Base-by-base conservation (phyloP, 2,329 filamentous ascomycete genomes). In the Helminthosporium solani region DNA sequence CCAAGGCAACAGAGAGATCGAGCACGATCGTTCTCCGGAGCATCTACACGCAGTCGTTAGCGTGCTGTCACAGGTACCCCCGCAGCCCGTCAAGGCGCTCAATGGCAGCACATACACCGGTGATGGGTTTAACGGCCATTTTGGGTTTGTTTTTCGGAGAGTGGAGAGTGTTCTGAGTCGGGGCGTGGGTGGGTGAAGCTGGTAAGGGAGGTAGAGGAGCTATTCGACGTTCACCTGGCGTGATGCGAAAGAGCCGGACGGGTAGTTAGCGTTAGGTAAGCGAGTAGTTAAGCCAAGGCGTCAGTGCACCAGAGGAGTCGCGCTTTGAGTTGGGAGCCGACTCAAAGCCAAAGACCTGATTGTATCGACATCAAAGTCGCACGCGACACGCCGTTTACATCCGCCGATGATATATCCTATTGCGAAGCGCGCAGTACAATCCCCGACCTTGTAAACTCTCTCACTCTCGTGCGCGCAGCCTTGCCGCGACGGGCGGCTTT, bases 1-100 rank as follows among this genome's bases (percentile, higher is more conserved):
- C 84, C 64, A 83, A 73, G 56, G 82, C 80, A 66, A 84, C 81
- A 63, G 80, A 82, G 62, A 87, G 74, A 71, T 87, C 83, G 60
- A 86, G 76, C 60, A 87, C 82, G 49, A 86, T 74, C 66, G 76
- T 77, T 68, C 80, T 77, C 70, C 81, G 80, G 73, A 86, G 80
- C 79, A 84, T 85, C 82, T 85, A 63, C 47, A 51, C 28, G 40
- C 54, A 50, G 49, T 58, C 47, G 55, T 68, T 63, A 68, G 63
- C 50, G 36, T 47, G 41, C 40, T 42, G 42, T 44, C 46, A 48
- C 42, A 48, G 28, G 33, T 21, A 33, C 23, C 14, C 16, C 27
- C 14, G 11, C 31, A 40, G 48, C 44, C 35, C 21, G 33, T 46
- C 43, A 42, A 41, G 21, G 47, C 40, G 40, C 53, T 49, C 64